Conservation (phyloP, 495 filamentous ascomycete species). For the Apodospora peruviana region DNA sequence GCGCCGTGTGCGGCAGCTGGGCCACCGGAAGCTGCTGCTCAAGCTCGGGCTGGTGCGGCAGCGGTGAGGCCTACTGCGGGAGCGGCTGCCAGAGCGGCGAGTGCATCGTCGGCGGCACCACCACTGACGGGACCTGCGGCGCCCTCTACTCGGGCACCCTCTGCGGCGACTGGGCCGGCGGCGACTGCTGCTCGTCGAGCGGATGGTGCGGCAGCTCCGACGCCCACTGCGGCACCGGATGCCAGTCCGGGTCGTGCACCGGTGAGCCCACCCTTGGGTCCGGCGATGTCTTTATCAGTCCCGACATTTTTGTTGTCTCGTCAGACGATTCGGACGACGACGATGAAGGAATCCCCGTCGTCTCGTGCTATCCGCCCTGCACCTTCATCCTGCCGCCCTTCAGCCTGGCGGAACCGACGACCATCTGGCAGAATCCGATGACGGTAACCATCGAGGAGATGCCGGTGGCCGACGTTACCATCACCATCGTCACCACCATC, state of each 20-base stretch:
- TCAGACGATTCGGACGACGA: too few relatives aligned
- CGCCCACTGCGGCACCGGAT: slow-evolving; percentile 1
- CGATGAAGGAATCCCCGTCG: too few relatives aligned
- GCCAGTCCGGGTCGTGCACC: background rate
- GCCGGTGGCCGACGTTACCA: too few relatives aligned
- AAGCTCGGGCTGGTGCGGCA: background rate
- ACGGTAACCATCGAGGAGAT: too few relatives aligned
- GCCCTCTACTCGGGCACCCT: background rate
- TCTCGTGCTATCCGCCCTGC: too few relatives aligned
- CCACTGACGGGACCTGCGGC: background rate
- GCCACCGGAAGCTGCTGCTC: slow-evolving; percentile 4
- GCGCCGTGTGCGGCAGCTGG: slow-evolving; percentile 1
- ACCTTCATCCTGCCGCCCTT: too few relatives aligned
- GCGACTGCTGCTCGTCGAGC: background rate
- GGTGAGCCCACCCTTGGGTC: too few relatives aligned
- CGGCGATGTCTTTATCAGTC: too few relatives aligned
- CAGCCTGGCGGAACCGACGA: too few relatives aligned
- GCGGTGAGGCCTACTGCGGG: background rate
- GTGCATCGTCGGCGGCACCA: background rate
- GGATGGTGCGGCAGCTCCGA: background rate
- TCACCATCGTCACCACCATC: too few relatives aligned
- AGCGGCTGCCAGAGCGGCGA: background rate
- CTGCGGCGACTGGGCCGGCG: background rate
- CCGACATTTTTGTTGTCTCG: too few relatives aligned
- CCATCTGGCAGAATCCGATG: too few relatives aligned